phyloP scores from a whole-genome alignment of 352 stramenopile species.

The Pythium volutum region DNA sequence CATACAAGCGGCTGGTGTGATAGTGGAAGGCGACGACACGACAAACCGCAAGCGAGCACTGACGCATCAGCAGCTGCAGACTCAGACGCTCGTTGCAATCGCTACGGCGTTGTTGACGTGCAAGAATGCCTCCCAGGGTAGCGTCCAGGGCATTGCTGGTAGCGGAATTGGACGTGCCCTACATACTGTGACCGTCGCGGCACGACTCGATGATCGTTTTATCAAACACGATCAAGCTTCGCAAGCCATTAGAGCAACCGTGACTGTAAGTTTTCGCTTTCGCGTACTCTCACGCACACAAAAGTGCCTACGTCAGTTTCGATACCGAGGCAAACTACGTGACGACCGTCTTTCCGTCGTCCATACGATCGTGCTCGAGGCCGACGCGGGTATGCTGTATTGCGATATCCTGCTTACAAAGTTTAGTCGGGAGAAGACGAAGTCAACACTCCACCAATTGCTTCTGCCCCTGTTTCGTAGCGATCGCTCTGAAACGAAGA shows the following conservation, averaged over 20 bases:
- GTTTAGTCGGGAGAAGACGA: not conserved
- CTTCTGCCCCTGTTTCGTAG: not conserved
- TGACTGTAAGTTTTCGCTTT: conserved; percentile 2
- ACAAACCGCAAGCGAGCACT: not conserved
- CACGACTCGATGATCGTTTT: not conserved
- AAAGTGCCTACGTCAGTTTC: conserved; percentile 17
- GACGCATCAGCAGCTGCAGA: not conserved
- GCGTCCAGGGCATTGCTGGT: not conserved
- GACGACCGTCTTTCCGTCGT: not conserved
- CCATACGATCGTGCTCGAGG: conserved; percentile 17
- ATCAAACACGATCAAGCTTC: too few species aligned
- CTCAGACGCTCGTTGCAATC: conserved; percentile 1
- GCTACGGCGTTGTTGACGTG: conserved; percentile 2
- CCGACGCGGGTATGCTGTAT: not conserved
- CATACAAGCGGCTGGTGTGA: not conserved
- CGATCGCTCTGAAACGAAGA: not conserved
- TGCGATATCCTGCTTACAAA: conserved; percentile 12
- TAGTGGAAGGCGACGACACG: too few species aligned
- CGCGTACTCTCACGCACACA: not conserved
- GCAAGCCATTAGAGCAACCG: too few species aligned
- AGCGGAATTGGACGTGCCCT: too few species aligned
- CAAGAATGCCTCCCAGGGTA: too few species aligned
- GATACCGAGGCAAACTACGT: conserved; percentile 12
- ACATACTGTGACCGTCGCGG: not conserved
- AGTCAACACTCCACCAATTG: conserved; percentile 1